These are phyloP conservation scores for Cladophialophora exuberans DNA, from an alignment of 2,329 filamentous ascomycete genomes.

Conservation along the genomic window DNA sequence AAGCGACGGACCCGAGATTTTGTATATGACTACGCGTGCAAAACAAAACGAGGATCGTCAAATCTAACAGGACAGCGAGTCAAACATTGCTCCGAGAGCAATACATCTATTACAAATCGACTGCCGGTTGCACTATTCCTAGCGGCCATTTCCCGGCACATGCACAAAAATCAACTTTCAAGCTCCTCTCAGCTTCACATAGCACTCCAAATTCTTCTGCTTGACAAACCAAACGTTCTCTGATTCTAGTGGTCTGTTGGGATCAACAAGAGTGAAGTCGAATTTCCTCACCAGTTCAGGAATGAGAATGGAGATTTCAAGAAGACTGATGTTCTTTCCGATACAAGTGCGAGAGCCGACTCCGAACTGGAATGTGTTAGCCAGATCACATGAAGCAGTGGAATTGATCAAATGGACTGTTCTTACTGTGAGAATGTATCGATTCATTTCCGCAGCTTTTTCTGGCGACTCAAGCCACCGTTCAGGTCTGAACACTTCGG, in stretches of 20 bases:
- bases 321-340: constrained; percentile 24
- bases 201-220: constrained; percentile 28
- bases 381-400: constrained; percentile 49
- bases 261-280: constrained; percentile 27
- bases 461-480: constrained; percentile 63
- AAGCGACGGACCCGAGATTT: too few relatives aligned
- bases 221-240: constrained; percentile 55
- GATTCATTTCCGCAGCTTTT: constrained; percentile 45
- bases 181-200: constrained; percentile 21
- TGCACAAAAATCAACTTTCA: too few relatives aligned
- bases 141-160: too few relatives aligned
- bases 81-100: too few relatives aligned
- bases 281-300: constrained; percentile 31
- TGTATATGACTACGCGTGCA: too few relatives aligned
- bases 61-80: too few relatives aligned
- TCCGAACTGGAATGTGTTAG: constrained; percentile 19
- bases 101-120: too few relatives aligned
- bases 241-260: constrained; percentile 23
- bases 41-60: too few relatives aligned
- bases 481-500: constrained; percentile 68
- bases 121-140: too few relatives aligned
- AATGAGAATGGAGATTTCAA: constrained; percentile 25
- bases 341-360: constrained; percentile 25
- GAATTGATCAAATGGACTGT: background rate
- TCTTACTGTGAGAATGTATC: constrained; percentile 45